Evolutionary conservation across 768 basidiomycete genomes (phyloP), one percentile per base, ranked within the genome.

Genomic region (Mycena rebaudengoi): DNA sequence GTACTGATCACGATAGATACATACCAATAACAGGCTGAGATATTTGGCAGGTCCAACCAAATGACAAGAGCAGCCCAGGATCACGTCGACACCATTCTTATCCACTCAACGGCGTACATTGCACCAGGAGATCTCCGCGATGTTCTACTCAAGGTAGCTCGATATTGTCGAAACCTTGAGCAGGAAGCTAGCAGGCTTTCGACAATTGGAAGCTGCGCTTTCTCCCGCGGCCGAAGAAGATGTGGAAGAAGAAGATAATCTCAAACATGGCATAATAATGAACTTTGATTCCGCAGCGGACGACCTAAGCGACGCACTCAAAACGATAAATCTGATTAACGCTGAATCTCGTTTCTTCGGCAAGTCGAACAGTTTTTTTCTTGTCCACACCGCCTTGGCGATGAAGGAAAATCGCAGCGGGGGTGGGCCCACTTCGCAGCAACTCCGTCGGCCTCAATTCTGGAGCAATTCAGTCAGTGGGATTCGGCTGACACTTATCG

Each of bases 31-130:
- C 16, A n/a, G n/a, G n/a, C n/a, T 26, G 23, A 39, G 8, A n/a
- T 18, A 8, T 28, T 35, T 25, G 33, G 14, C 16, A 48, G 49
- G 40, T 25, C 13, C 13, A 63, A 11, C 28, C 60, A 21, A 49
- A 56, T 14, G n/a, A 20, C 45, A 81, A 83, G 68, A 79, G 80
- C n/a, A 4, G 83, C 82, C 4, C 80, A 82, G 76, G 81, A 82
- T 51, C 66, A 79, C 79, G 76, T 67, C 25, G 62, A 64, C 26
- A 11, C 57, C 13, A 63, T 67, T 33, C 45, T 67, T 5, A 16
- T 56, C 7, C 44, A 67, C 29, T 67, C 66, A 11, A 67, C 66
- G 3, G 66, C 66, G 30, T 67, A 67, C 25, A 67, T 67, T 23
- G 57, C 52, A 16, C 32, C 57, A 8, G 29, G 40, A 13, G 62